These are phyloP conservation scores for Candida sanyaensis DNA, from an alignment of 1,139 yeast genomes.

Conservation along the genomic window DNA sequence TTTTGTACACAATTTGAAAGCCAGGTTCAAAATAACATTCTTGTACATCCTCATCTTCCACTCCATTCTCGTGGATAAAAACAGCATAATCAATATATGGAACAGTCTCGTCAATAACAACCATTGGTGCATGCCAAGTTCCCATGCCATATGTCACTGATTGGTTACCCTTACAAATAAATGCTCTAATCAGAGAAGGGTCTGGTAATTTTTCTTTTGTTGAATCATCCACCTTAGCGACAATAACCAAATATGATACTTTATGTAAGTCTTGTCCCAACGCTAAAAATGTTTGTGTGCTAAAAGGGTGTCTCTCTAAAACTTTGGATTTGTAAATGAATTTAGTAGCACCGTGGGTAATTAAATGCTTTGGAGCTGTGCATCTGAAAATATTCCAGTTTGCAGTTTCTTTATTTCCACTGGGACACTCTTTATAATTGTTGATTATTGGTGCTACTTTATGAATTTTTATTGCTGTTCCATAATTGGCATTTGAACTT, in stretches of 20 bases:
- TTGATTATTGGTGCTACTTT: conserved; percentile 71
- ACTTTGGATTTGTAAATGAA: conserved; percentile 61
- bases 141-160: conserved; percentile 86
- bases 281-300: conserved; percentile 91
- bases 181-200: conserved; percentile 60
- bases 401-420: conserved; percentile 51
- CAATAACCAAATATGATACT: conserved; percentile 74
- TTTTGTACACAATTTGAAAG: conserved; percentile 34
- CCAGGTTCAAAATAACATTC: conserved; percentile 76
- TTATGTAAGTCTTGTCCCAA: conserved; percentile 63
- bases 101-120: conserved; percentile 57
- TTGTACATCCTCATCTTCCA: conserved; percentile 77
- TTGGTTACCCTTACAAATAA: conserved; percentile 77
- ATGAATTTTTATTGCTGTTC: conserved; percentile 83
- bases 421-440: conserved; percentile 47
- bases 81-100: conserved; percentile 78
- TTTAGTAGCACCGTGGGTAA: conserved; percentile 25
- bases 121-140: conserved; percentile 88
- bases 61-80: conserved; percentile 79
- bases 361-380: conserved; percentile 67
- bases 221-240: conserved; percentile 56
- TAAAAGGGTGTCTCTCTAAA: conserved; percentile 84
- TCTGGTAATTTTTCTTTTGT: conserved; percentile 58
- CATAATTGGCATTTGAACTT: conserved; percentile 73
- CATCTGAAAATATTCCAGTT: conserved; percentile 87